Evolutionary conservation across 768 basidiomycete species (phyloP).

Genomic region (Chiua virens): DNA sequence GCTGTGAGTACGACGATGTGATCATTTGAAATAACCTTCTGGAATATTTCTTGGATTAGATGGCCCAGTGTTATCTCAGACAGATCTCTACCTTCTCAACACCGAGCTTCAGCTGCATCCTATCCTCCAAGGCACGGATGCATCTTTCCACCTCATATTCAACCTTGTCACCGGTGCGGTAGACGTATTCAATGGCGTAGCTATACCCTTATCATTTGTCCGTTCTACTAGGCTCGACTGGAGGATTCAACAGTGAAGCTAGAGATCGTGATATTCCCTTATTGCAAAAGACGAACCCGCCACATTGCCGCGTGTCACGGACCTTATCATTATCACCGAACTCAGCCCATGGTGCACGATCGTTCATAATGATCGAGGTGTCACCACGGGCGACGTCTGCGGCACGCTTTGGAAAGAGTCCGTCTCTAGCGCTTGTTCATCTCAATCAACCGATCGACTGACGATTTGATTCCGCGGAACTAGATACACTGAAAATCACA

Average conservation of each 20-base stretch:
- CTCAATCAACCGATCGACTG: not conserved
- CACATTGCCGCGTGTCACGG: slow-evolving; percentile 62
- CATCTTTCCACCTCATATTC: slow-evolving; percentile 65
- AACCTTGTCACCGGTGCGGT: slow-evolving; percentile 63
- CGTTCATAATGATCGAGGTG: slow-evolving; percentile 67
- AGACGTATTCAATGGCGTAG: not conserved
- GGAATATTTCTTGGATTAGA: slow-evolving; percentile 40
- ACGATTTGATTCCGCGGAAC: slow-evolving; percentile 9
- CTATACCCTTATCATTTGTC: not conserved
- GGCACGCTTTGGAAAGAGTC: slow-evolving; percentile 75
- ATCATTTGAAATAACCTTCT: not conserved
- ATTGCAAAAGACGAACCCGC: slow-evolving; percentile 61
- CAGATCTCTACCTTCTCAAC: slow-evolving; percentile 77
- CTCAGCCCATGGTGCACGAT: slow-evolving; percentile 79
- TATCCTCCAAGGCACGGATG: slow-evolving; percentile 54
- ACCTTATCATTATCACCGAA: slow-evolving; percentile 58
- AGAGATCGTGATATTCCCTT: slow-evolving; percentile 60
- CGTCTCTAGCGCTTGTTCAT: slow-evolving; percentile 24
- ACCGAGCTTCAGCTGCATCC: slow-evolving; percentile 73
- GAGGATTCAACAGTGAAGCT: slow-evolving; percentile 59
- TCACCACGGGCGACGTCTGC: slow-evolving; percentile 78
- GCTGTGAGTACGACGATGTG: slow-evolving; percentile 29
- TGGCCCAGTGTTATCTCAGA: slow-evolving; percentile 76
- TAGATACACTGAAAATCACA: slow-evolving; percentile 68
- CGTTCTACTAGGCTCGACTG: slow-evolving; percentile 48